These are phyloP conservation scores for Hylodesmum podocarpum DNA, from an alignment of 306 rosid species.

Conservation along the genomic window DNA sequence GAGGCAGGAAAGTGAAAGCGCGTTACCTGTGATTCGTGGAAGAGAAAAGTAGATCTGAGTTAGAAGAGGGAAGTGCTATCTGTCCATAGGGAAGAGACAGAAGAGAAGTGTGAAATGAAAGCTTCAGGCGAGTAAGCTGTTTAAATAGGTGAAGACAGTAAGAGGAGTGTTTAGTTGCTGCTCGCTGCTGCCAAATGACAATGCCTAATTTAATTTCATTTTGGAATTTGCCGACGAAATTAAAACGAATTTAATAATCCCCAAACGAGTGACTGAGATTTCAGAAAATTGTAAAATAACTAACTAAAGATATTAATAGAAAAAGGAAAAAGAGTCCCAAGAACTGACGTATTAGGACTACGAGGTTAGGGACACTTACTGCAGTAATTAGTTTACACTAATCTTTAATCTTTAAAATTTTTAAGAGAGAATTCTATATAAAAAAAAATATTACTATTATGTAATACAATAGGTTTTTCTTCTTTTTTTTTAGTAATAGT, in stretches of 20 bases:
- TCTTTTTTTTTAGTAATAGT: too few species aligned
- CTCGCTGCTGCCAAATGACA: slow-evolving; percentile 3
- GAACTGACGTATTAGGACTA: background rate
- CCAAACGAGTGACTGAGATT: background rate
- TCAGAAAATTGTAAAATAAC: background rate
- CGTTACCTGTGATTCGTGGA: slow-evolving; percentile 29
- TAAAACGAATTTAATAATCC: background rate
- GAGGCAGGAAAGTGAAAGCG: background rate
- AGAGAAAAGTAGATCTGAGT: slow-evolving; percentile 44
- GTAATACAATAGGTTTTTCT: too few species aligned
- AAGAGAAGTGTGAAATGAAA: background rate
- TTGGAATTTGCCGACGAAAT: slow-evolving; percentile 13
- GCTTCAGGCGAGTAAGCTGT: background rate
- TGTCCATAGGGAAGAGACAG: slow-evolving; percentile 21
- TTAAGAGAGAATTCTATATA: too few species aligned
- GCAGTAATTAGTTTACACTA: too few species aligned
- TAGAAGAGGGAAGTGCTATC: background rate
- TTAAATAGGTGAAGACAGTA: slow-evolving; percentile 26
- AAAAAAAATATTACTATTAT: too few species aligned
- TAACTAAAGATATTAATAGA: background rate
- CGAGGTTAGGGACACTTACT: background rate
- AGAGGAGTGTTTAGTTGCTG: background rate
- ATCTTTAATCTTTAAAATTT: too few species aligned
- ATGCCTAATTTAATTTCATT: background rate
- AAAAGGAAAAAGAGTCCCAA: background rate